Evolutionary conservation across 2,329 filamentous ascomycete species (phyloP), one percentile per base, ranked within the genome.

Genomic region (Venturia nashicola): DNA sequence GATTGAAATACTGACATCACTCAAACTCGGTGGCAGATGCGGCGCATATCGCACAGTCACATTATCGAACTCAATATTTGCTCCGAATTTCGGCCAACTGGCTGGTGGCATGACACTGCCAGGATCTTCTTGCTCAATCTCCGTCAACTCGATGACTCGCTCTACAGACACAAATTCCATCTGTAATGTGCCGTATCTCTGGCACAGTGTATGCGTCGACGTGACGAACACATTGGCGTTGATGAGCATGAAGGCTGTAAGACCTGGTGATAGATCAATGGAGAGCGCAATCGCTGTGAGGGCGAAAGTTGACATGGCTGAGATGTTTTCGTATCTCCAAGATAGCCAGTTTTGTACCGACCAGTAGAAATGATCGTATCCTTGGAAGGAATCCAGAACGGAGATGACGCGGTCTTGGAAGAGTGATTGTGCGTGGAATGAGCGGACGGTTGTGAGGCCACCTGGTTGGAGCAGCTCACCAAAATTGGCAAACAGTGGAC

Each of bases 341-440:
- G 86, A 86, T 2, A 96, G 80, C 91, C 91, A 96, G 8, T 86
- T 85, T 68, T 95, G 90, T 48, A 95, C 80, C 11, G 18, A 44
- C 88, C 91, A 96, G 76, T 95, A 96, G 76, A 96, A 96, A 73
- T 97, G 92, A 70, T 96, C 92, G 82, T 95, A 94, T 72, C 91
- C 91, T 73, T 96, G 92, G 71, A 96, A 96, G n/a, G 86, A 86
- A 71, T 96, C 91, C 0, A 91, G 90, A 0, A 91, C 91, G 2
- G 82, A 78, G 43, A 97, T 86, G 61, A 95, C 90, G 61, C 87
- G 83, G 66, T 86, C 83, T 71, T 95, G 90, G 70, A 96, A 96
- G 62, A 88, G 86, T 4, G 82, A 77, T 68, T 96, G 88, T 1
- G 88, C 90, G 59, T 83, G 85, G 72, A 95, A 93, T 0, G 92